Percentiles rank a stretch among this genome's conserved stretches.
Evolutionary conservation across 495 filamentous ascomycete species (phyloP).

Genomic region (Hypoxylon subgilvum): DNA sequence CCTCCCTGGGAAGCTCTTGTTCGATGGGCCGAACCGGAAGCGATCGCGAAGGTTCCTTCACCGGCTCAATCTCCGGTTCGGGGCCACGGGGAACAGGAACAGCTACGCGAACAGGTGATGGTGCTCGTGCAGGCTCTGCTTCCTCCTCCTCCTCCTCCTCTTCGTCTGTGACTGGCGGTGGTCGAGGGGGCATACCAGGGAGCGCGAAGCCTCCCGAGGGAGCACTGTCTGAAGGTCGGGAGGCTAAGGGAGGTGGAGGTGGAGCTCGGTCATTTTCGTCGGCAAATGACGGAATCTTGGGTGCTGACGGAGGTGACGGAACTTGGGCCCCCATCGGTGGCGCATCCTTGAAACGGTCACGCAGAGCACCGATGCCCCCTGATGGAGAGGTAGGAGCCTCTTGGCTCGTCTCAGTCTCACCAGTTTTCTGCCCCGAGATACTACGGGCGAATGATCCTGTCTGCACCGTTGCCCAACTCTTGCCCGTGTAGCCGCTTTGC

Average conservation of each 20-base stretch:
- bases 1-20: conserved; percentile 64
- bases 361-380: conserved; percentile 68
- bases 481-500: conserved; percentile 89
- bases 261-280: conserved; percentile 52
- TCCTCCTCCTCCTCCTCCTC: conserved; percentile 63
- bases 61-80: conserved; percentile 59
- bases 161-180: conserved; percentile 60
- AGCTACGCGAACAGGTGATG: conserved; percentile 83
- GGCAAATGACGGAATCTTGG: conserved; percentile 34
- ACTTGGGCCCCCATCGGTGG: conserved; percentile 64
- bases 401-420: conserved; percentile 53
- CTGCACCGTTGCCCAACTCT: conserved; percentile 84
- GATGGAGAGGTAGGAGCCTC: conserved; percentile 52
- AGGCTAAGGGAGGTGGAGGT: conserved; percentile 65
- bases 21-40: conserved; percentile 58
- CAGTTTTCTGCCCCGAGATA: conserved; percentile 63
- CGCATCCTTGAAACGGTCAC: conserved; percentile 76
- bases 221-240: conserved; percentile 54
- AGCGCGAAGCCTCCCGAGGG: conserved; percentile 70
- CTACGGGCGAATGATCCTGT: conserved; percentile 72
- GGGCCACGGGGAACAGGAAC: conserved; percentile 77
- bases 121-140: conserved; percentile 54
- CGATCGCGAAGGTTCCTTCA: conserved; percentile 54
- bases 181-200: conserved; percentile 71
- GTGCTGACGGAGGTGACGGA: conserved; percentile 50